Evolutionary conservation across 805 yeast genomes (phyloP).

Genomic region (Spathaspora arborariae): DNA sequence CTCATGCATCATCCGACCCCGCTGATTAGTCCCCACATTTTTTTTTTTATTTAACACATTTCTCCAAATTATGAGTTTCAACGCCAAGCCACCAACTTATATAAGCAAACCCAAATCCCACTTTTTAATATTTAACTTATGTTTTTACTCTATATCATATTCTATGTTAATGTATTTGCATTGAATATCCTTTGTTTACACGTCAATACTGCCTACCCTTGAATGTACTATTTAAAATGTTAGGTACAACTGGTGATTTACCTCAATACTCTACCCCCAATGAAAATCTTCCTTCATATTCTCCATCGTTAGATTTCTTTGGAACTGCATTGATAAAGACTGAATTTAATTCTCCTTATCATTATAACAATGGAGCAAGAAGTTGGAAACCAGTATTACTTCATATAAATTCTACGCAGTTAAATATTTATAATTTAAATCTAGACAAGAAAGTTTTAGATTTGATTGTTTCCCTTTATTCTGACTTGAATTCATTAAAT

Average conservation of each 20-base stretch:
- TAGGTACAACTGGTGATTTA: neutral
- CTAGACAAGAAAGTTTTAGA: constrained; percentile 17
- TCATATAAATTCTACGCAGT: constrained; percentile 38
- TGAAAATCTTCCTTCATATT: constrained; percentile 28
- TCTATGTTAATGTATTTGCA: neutral
- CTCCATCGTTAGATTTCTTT: constrained; percentile 27
- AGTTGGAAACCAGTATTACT: constrained; percentile 35
- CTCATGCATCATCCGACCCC: neutral
- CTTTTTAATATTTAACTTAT: too few relatives aligned
- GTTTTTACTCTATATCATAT: too few relatives aligned
- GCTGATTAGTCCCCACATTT: neutral
- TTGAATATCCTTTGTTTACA: too few relatives aligned
- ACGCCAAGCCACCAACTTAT: neutral
- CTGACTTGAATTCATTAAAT: constrained; percentile 22
- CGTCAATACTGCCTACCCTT: too few relatives aligned
- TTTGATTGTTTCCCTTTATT: constrained; percentile 29
- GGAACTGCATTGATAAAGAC: constrained; percentile 32
- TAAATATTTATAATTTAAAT: constrained; percentile 26
- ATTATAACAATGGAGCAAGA: constrained; percentile 19
- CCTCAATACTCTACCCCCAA: constrained; percentile 21
- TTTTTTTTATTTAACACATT: neutral
- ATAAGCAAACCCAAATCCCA: neutral
- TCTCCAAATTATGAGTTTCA: neutral
- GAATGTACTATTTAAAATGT: too few relatives aligned
- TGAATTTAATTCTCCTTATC: constrained; percentile 38